Evolutionary conservation across 768 basidiomycete genomes (phyloP), one percentile per base, ranked within the genome.

Genomic region (Leccinum obscurum): DNA sequence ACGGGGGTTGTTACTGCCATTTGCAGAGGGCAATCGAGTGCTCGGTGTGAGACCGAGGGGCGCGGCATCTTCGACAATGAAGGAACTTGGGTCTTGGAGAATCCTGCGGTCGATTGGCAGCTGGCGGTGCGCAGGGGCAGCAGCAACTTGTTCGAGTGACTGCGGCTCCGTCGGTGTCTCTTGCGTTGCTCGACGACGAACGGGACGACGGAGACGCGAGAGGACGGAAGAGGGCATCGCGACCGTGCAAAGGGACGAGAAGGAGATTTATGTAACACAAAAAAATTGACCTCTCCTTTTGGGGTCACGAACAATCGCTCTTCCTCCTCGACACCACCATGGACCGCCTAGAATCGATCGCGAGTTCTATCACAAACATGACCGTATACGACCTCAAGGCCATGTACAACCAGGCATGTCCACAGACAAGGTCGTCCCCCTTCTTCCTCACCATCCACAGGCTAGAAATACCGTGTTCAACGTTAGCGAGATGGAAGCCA

Each of bases 381-480:
- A 90, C 94, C 2, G 73, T 98, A 67, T 98, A 98, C 77, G 95
- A 98, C 74, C 82, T 98, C 74, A 97, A 95, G 78, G 84, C 84
- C 68, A 90, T 93, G 85, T 96, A 96, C 80, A 94, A 89, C 67
- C 95, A 97, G 86, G 92, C 88, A 61, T 32, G 71, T 67, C 35
- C 30, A n/a, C 52, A 15, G 1, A 35, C 6, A 35, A 39, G 26
- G 32, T 44, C 9, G 48, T 26, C 6, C 2, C 2, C 24, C 46
- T 26, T 26, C 13, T 20, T 28, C 35, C 58, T 64, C 56, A 64
- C 64, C 58, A 13, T 28, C n/a, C 55, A 6, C 62, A 95, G 91
- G 96, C 96, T 30, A 96, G 93, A 80, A 97, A 97, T 75, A 87
- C 94, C 62, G 95, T 98, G 20, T 83, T 99, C 67, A 98, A 98